phyloP scores from a whole-genome alignment of 139 green algal genomes.

The Nannochloris sp. region DNA sequence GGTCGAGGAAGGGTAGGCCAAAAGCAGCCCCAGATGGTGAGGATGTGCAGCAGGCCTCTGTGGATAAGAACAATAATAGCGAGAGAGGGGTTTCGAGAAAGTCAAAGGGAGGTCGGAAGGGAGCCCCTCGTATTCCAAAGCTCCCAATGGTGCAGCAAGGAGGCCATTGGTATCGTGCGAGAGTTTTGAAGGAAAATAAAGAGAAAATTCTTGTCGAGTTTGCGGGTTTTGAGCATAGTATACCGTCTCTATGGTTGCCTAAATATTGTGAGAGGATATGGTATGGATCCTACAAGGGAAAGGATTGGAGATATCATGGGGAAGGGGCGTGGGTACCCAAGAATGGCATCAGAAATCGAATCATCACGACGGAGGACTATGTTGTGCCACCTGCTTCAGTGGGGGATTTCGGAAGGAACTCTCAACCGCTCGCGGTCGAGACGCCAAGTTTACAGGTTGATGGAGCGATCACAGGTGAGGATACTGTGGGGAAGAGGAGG shows the following conservation, averaged over 20 bases:
- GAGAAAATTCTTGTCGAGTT: conserved; percentile 40
- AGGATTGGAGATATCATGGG: conserved; percentile 65
- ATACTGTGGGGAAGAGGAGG: neutral
- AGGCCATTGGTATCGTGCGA: conserved; percentile 49
- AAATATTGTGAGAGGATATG: conserved; percentile 55
- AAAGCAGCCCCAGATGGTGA: neutral
- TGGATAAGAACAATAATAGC: neutral
- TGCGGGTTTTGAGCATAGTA: conserved; percentile 33
- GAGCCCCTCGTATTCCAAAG: conserved; percentile 39
- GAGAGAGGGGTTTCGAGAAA: neutral
- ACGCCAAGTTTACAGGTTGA: neutral
- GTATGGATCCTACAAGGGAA: conserved; percentile 67
- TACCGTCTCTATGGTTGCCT: conserved; percentile 40
- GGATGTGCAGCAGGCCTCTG: neutral
- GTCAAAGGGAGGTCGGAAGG: neutral
- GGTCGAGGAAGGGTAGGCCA: neutral
- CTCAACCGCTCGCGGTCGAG: neutral
- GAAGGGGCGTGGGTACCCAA: conserved; percentile 68
- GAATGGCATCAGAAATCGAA: neutral
- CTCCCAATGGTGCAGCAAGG: conserved; percentile 58
- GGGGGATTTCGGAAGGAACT: neutral
- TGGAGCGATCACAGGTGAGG: neutral
- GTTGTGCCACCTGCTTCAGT: neutral
- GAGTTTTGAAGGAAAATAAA: conserved; percentile 37
- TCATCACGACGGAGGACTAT: neutral